Base-by-base conservation (phyloP, 306 rosid genomes). In the Mucuna pruriens region DNA sequence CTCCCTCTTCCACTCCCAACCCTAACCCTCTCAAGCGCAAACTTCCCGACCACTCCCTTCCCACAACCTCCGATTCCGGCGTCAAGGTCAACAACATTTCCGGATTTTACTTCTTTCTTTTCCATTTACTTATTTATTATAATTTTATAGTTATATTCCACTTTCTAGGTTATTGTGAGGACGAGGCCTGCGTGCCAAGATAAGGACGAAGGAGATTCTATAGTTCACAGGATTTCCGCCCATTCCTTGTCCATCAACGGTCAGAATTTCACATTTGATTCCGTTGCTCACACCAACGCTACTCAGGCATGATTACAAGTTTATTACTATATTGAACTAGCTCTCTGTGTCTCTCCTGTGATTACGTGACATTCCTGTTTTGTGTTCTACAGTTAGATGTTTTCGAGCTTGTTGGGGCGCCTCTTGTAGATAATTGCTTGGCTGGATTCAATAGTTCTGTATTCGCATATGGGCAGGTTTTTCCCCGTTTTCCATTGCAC, bases 391-490 rank as follows among this genome's bases (percentile, higher is more conserved):
- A 94, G 98, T 79, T 88, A 61, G 98, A 92, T 83, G 82, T 94
- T 73, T 94, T 94, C 65, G 88, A 94, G 88, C 93, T 88, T 76
- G 87, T 92, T n/a, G 98, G 97, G 63, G 87, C 77, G 69, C 97
- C 98, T 49, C 90, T 94, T 40, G 94, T 94, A 10, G 98, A 91
- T 80, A 94, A 94, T 82, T 94, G 97, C 71, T 73, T 94, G 89
- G 93, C 97, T 2, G 97, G 98, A 62, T 91, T 94, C 86, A 94
- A 94, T 82, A 92, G 97, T 86, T 94, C 97, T 1, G 91, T 94
- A 12, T 94, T 94, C 57, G 97, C 96, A 9, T 94, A 94, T 80
- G 98, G 98, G 9, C 97, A 92, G 90, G 97, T 94, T 80, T 75
- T 74, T 40, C 74, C n/a, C 52, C 3, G 48, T 44, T 58, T 33